Conservation (phyloP, 768 basidiomycete species). For the Guyanaporus albipodus region DNA sequence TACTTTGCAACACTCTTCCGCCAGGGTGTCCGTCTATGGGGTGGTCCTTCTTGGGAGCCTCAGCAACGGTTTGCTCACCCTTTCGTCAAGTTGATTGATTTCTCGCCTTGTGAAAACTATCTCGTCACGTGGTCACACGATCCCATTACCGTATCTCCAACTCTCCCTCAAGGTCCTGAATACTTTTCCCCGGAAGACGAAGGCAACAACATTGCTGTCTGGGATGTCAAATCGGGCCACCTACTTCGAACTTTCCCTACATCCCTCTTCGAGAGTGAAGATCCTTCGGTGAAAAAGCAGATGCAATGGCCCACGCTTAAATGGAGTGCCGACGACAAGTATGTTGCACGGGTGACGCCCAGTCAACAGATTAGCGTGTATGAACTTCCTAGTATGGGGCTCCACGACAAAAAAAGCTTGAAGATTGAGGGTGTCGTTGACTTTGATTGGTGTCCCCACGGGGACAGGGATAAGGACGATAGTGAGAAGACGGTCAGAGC, state of each 20-base stretch:
- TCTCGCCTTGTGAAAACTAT: constrained; percentile 95
- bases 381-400: constrained; percentile 89
- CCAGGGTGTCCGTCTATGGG: constrained; percentile 95
- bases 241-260: constrained; percentile 90
- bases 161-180: constrained; percentile 74
- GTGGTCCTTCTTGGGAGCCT: constrained; percentile 84
- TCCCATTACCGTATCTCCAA: constrained; percentile 81
- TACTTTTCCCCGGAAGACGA: constrained; percentile 93
- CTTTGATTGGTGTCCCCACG: constrained; percentile 97
- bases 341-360: constrained; percentile 82
- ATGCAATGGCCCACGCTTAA: constrained; percentile 95
- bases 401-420: constrained; percentile 93
- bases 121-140: constrained; percentile 97
- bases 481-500: constrained; percentile 39
- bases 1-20: constrained; percentile 90
- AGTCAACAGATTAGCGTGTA: constrained; percentile 95
- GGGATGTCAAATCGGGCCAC: constrained; percentile 93
- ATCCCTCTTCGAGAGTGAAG: constrained; percentile 55
- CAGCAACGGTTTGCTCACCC: constrained; percentile 94
- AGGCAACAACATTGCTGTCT: constrained; percentile 95
- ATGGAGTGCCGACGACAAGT: constrained; percentile 97
- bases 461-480: constrained; percentile 84
- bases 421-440: constrained; percentile 97
- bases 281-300: constrained; percentile 62
- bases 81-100: constrained; percentile 91